These are phyloP conservation scores for Hyaloscypha bicolor DNA, from an alignment of 495 filamentous ascomycete species.

Conservation along the genomic window DNA sequence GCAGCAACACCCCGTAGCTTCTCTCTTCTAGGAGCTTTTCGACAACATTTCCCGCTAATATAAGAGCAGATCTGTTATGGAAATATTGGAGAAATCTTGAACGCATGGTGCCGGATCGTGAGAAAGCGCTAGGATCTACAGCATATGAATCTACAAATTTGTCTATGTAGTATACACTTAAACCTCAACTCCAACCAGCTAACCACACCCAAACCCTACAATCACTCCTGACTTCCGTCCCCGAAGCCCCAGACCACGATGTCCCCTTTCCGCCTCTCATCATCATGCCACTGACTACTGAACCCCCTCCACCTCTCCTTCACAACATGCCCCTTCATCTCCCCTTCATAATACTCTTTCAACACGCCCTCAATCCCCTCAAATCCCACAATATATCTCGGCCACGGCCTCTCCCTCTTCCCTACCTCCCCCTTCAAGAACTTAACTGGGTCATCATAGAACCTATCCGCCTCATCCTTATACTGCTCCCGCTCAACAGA, in stretches of 20 bases:
- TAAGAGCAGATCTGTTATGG: too few relatives aligned
- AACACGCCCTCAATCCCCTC: slow-evolving; percentile 50
- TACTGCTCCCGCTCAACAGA: slow-evolving; percentile 61
- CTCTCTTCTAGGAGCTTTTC: too few relatives aligned
- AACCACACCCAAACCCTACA: too few relatives aligned
- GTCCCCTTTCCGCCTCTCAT: slow-evolving; percentile 81
- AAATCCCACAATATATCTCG: slow-evolving; percentile 59
- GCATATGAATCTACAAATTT: too few relatives aligned
- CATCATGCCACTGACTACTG: slow-evolving; percentile 87
- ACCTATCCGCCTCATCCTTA: slow-evolving; percentile 86
- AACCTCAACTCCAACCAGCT: too few relatives aligned
- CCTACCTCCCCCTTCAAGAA: slow-evolving; percentile 56
- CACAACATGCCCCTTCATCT: slow-evolving; percentile 53
- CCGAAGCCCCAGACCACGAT: slow-evolving; percentile 72
- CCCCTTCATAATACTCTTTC: slow-evolving; percentile 45
- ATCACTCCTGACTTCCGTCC: slow-evolving; percentile 9
- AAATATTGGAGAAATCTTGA: too few relatives aligned
- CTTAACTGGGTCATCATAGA: slow-evolving; percentile 66
- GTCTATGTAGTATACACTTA: too few relatives aligned
- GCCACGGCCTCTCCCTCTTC: slow-evolving; percentile 40
- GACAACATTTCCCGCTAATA: too few relatives aligned
- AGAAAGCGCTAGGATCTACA: too few relatives aligned
- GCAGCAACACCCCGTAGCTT: too few relatives aligned
- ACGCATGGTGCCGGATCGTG: too few relatives aligned
- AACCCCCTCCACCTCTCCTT: slow-evolving; percentile 68